These are phyloP conservation scores for Fraxinus latifolia DNA, from an alignment of 305 asterid genomes.

Conservation along the genomic window DNA sequence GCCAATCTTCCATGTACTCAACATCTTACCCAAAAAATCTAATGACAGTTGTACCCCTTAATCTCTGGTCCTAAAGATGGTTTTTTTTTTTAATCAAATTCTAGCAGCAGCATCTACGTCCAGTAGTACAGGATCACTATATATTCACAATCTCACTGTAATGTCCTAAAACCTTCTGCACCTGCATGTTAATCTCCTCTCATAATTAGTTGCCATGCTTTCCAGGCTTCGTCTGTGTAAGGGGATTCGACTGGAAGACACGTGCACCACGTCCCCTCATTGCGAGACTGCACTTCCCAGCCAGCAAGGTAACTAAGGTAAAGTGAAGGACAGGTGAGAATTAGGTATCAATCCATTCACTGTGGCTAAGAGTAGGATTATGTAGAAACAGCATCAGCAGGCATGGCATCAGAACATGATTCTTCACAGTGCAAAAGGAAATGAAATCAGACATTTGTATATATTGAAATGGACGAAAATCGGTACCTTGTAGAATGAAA, in stretches of 20 bases:
- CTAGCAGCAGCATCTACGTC: neutral
- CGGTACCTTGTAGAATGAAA: neutral
- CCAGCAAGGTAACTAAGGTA: constrained; percentile 60
- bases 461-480: neutral
- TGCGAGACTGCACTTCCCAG: constrained; percentile 90
- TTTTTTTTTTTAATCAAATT: neutral
- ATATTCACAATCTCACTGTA: neutral
- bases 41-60: neutral
- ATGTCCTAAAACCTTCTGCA: constrained; percentile 7
- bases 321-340: constrained; percentile 53
- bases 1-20: neutral
- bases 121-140: neutral
- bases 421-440: neutral
- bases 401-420: neutral
- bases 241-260: constrained; percentile 77
- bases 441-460: neutral
- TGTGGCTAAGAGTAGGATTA: neutral
- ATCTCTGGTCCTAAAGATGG: neutral
- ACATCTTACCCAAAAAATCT: neutral
- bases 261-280: constrained; percentile 88
- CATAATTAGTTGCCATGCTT: constrained; percentile 22
- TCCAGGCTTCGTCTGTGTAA: constrained; percentile 90
- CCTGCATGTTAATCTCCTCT: constrained; percentile 8
- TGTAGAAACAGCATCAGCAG: neutral
- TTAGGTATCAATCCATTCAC: constrained; percentile 2